Evolutionary conservation across 345 rosid species (phyloP).

Genomic region (Microthlaspi erraticum): DNA sequence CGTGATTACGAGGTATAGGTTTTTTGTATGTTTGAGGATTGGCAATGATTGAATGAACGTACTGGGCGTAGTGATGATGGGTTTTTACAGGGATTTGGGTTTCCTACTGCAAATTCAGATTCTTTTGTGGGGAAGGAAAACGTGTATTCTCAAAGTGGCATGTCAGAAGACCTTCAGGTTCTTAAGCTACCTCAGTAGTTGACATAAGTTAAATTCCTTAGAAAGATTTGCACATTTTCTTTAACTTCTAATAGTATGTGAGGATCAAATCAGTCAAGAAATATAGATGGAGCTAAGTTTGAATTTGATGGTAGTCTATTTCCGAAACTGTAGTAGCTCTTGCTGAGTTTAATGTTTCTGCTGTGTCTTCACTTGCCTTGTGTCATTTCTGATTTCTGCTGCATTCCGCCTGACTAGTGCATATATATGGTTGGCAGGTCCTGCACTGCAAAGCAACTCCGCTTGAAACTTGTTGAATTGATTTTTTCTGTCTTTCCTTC

Average conservation of each 20-base stretch:
- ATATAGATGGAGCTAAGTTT: slow-evolving; percentile 31
- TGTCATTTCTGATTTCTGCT: slow-evolving; percentile 34
- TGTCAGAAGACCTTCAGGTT: slow-evolving; percentile 66
- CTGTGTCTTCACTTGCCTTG: slow-evolving; percentile 24
- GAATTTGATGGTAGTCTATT: slow-evolving; percentile 30
- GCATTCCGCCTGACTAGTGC: slow-evolving; percentile 58
- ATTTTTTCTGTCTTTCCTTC: slow-evolving; percentile 43
- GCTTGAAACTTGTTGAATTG: slow-evolving; percentile 38
- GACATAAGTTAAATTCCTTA: too few species aligned
- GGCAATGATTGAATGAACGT: slow-evolving; percentile 39
- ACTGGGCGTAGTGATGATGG: slow-evolving; percentile 51
- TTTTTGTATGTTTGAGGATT: slow-evolving; percentile 44
- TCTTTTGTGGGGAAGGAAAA: slow-evolving; percentile 50
- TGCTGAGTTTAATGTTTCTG: slow-evolving; percentile 23
- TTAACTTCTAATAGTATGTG: slow-evolving; percentile 20
- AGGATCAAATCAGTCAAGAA: slow-evolving; percentile 30
- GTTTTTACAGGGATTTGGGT: slow-evolving; percentile 58
- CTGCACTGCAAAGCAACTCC: slow-evolving; percentile 65
- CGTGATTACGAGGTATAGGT: slow-evolving; percentile 60
- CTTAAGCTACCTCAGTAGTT: slow-evolving; percentile 41
- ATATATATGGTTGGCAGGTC: slow-evolving; percentile 73
- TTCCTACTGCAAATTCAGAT: slow-evolving; percentile 46
- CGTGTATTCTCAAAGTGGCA: slow-evolving; percentile 49
- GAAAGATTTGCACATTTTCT: slow-evolving; percentile 4
- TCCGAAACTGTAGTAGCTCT: slow-evolving; percentile 17